Conservation (phyloP, 179 eudicot genomes). For the Silene noctiflora region DNA sequence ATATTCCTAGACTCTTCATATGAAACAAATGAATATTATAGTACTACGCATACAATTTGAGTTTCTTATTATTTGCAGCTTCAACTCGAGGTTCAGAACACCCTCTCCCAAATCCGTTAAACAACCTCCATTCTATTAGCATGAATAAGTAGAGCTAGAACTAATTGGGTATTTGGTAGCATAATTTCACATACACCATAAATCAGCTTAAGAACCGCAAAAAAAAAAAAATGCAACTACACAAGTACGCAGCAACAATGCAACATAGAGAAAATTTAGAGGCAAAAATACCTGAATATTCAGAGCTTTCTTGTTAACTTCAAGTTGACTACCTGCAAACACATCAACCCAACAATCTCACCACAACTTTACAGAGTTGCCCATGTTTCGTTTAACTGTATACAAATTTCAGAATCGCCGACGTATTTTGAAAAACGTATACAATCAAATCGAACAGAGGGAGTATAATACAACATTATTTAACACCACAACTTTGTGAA, state of each 20-base stretch:
- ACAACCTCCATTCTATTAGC: background rate
- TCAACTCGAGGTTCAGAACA: background rate
- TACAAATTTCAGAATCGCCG: background rate
- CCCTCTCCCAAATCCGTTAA: background rate
- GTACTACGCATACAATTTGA: no score
- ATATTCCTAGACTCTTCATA: background rate
- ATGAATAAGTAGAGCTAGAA: background rate
- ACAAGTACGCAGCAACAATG: background rate
- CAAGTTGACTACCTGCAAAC: slow-evolving; percentile 44
- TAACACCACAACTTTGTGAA: no score
- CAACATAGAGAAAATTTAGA: background rate
- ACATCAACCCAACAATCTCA: slow-evolving; percentile 8
- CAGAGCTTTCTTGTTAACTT: slow-evolving; percentile 45
- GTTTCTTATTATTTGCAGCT: no score
- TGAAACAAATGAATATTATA: no score
- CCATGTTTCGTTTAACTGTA: no score
- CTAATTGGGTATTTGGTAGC: background rate
- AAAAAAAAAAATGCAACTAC: background rate
- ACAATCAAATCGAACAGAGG: background rate
- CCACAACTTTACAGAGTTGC: background rate
- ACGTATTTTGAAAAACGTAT: background rate
- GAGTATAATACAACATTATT: no score
- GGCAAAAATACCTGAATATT: slow-evolving; percentile 36
- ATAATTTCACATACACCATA: background rate
- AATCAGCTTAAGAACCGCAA: background rate